Conservation (phyloP, 176 grass and related monocot species). For the Oryza glumipatula region DNA sequence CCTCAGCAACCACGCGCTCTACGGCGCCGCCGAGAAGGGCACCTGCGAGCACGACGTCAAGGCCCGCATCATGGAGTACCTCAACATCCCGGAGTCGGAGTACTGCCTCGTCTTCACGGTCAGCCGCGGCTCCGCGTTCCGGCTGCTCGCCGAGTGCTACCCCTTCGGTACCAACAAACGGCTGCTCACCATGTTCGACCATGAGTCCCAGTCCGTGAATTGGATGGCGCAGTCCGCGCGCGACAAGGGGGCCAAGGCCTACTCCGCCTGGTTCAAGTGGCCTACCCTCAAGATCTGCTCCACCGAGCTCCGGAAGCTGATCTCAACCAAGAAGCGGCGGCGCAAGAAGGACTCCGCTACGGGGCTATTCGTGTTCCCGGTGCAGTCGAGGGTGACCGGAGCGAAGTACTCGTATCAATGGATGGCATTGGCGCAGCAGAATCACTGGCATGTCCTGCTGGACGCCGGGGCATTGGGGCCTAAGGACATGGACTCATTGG, state of each 20-base stretch:
- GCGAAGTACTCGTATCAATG: slow-evolving; percentile 98
- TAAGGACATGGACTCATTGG: slow-evolving; percentile 98
- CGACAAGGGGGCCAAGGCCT: slow-evolving; percentile 91
- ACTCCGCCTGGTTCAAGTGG: slow-evolving; percentile 87
- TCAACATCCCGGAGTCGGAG: slow-evolving; percentile 96
- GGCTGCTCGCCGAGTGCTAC: slow-evolving; percentile 88
- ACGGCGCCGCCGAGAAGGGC: slow-evolving; percentile 80
- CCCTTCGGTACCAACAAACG: slow-evolving; percentile 94
- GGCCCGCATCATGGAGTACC: slow-evolving; percentile 90
- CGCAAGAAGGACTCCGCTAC: slow-evolving; percentile 81
- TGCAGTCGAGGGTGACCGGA: slow-evolving; percentile 95
- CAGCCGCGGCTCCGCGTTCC: slow-evolving; percentile 93
- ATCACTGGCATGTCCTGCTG: slow-evolving; percentile 95
- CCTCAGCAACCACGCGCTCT: slow-evolving; percentile 93
- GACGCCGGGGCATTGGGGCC: slow-evolving; percentile 96
- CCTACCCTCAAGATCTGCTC: slow-evolving; percentile 85
- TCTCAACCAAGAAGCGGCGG: slow-evolving; percentile 81
- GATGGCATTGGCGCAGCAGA: slow-evolving; percentile 99
- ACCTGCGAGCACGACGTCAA: slow-evolving; percentile 81
- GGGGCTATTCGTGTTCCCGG: slow-evolving; percentile 93
- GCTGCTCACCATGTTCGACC: slow-evolving; percentile 96
- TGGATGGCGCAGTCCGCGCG: slow-evolving; percentile 85
- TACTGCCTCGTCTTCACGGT: slow-evolving; percentile 94
- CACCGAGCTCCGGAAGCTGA: slow-evolving; percentile 82
- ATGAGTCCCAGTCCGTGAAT: slow-evolving; percentile 96